Base-by-base conservation (phyloP, 768 basidiomycete genomes). In the Neoboletus brunneissimus region DNA sequence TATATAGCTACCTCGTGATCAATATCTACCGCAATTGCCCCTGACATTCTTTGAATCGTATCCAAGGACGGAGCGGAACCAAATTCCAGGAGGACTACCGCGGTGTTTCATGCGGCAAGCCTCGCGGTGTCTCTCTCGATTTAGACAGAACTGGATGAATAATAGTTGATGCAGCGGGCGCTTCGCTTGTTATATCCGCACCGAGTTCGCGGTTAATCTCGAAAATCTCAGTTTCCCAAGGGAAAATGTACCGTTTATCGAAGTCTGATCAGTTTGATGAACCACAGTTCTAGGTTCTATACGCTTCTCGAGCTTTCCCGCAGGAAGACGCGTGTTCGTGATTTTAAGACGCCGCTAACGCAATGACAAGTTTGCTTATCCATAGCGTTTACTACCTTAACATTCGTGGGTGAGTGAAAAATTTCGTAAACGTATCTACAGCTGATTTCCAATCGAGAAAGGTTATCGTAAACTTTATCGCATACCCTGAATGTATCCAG, bases 391-490 rank as follows among this genome's bases (percentile, higher is more conserved):
- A 23, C 34, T 54, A 48, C 57, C 64, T 64, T 55, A 59, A 61
- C 62, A 34, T 57, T 54, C 40, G 52, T 32, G 49, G 35, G 57
- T 20, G 53, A 55, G 53, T 42, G 56, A 40, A 55, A 62, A 54
- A 22, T n/a, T 60, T 60, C 59, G 57, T 56, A 59, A 45, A 63
- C 60, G 61, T 52, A 49, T 60, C 51, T 62, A 49, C 22, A 49
- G 58, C 53, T 48, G 59, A 62, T 72, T 46, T 61, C 56, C 42
- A 57, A 60, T 57, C 55, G 52, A 48, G 48, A 62, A 69, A 70
- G 66, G 62, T 72, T 72, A 76, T 77, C 73, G 69, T 62, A 65
- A 74, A 76, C 71, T 71, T 64, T 68, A 74, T 73, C 51, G 57
- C 44, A 57, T 43, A 55, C 25, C 46, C 48, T 53, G 25, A 55